phyloP scores from a whole-genome alignment of 441 rosid genomes.

The Aleurites moluccanus region DNA sequence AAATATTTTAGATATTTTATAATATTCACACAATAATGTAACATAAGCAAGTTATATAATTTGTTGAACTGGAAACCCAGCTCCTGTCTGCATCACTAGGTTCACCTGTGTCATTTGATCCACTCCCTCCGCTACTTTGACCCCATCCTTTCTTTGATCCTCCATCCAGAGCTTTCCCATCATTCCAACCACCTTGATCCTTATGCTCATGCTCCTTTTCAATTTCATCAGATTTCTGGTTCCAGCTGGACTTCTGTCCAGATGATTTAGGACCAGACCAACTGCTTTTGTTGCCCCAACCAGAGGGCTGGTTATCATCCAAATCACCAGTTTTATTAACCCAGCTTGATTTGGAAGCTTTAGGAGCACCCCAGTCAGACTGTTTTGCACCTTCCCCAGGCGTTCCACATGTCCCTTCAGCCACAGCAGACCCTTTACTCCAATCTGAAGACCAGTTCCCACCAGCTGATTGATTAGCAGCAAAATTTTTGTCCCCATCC shows the following conservation, averaged over 20 bases:
- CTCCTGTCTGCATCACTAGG: background rate
- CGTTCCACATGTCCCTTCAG: constrained; percentile 8
- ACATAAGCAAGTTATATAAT: background rate
- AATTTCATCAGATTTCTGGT: constrained; percentile 4
- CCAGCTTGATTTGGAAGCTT: constrained; percentile 20
- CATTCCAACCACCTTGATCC: constrained; percentile 10
- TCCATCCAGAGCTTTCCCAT: constrained; percentile 19
- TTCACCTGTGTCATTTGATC: constrained; percentile 10
- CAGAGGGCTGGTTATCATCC: constrained; percentile 9
- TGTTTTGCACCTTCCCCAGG: constrained; percentile 4
- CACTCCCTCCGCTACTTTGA: background rate
- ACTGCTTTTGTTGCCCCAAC: constrained; percentile 14
- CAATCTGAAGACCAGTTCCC: background rate
- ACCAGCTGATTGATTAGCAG: background rate
- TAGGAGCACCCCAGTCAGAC: constrained; percentile 18
- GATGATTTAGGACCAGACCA: constrained; percentile 10
- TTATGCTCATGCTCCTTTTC: background rate
- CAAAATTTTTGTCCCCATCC: background rate
- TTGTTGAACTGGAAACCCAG: background rate
- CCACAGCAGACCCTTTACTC: constrained; percentile 3
- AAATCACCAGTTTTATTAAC: constrained; percentile 7
- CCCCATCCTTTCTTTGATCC: constrained; percentile 19
- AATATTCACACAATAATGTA: background rate
- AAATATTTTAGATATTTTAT: no score
- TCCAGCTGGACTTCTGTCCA: background rate